These are phyloP conservation scores for Aspergillus fumigatiaffinis DNA, from an alignment of 2,329 filamentous ascomycete genomes.

Conservation along the genomic window DNA sequence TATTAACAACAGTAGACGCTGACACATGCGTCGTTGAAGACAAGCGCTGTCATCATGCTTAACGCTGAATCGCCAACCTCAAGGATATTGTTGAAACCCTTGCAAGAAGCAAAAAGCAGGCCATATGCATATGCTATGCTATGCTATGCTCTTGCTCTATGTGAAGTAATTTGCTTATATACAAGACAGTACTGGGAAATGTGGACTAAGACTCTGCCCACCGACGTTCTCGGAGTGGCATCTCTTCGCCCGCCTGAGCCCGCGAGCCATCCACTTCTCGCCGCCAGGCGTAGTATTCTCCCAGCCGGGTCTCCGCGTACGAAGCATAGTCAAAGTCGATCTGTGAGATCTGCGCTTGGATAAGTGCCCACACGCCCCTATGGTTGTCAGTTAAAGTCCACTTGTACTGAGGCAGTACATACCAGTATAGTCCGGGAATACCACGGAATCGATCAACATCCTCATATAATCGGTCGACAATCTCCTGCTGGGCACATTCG, in stretches of 20 bases:
- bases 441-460: slow-evolving; percentile 88
- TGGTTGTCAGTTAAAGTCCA: slow-evolving; percentile 30
- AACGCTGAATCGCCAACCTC: background rate
- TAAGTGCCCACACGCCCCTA: slow-evolving; percentile 93
- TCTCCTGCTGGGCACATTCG: slow-evolving; percentile 50
- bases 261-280: slow-evolving; percentile 65
- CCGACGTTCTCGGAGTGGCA: slow-evolving; percentile 70
- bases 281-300: slow-evolving; percentile 93
- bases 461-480: slow-evolving; percentile 64
- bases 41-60: too few species aligned
- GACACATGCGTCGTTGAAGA: too few species aligned
- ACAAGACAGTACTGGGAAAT: background rate
- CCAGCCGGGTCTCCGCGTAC: slow-evolving; percentile 80
- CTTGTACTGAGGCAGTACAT: slow-evolving; percentile 6
- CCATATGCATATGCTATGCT: background rate
- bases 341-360: slow-evolving; percentile 88
- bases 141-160: background rate
- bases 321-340: slow-evolving; percentile 96
- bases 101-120: background rate
- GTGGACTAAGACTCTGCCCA: slow-evolving; percentile 58
- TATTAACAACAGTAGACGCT: too few species aligned
- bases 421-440: slow-evolving; percentile 78
- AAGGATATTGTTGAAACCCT: slow-evolving; percentile 4
- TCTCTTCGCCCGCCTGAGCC: slow-evolving; percentile 50
- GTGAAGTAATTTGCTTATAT: background rate